These are phyloP conservation scores for Leishmania tarentolae DNA, from an alignment of 208 protist genomes.

Conservation along the genomic window DNA sequence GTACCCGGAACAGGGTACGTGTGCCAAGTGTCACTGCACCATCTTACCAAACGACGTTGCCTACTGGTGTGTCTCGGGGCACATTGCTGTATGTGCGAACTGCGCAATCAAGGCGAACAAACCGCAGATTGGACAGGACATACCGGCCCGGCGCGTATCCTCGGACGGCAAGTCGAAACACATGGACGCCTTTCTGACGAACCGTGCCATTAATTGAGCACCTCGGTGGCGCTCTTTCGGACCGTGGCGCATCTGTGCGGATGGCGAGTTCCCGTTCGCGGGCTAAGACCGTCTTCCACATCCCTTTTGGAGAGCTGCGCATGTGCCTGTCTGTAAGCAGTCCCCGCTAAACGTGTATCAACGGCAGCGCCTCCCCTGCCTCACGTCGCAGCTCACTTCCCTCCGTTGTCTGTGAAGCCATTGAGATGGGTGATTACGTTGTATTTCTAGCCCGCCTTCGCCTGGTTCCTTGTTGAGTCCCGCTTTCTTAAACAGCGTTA, in stretches of 20 bases:
- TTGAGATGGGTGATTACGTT: neutral
- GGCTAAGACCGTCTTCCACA: neutral
- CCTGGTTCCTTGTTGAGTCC: neutral
- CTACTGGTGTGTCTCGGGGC: constrained; percentile 48
- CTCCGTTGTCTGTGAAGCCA: neutral
- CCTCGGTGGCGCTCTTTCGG: too few species aligned
- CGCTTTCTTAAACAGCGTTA: neutral
- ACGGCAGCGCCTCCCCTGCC: neutral
- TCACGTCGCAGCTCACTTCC: neutral
- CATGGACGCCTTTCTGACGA: neutral
- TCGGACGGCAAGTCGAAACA: neutral
- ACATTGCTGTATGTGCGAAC: constrained; percentile 44
- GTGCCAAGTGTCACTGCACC: constrained; percentile 33
- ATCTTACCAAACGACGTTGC: constrained; percentile 27
- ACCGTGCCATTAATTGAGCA: neutral
- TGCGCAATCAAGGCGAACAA: constrained; percentile 21
- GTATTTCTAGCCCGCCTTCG: neutral
- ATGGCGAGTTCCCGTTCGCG: neutral
- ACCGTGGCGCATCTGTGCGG: neutral
- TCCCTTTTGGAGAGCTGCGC: neutral
- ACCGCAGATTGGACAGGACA: neutral
- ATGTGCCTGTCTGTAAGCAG: neutral
- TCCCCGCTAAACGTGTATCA: neutral
- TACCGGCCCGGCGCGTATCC: neutral
- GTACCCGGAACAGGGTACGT: constrained; percentile 19